Base-by-base conservation (phyloP, 805 yeast genomes). In the Wickerhamomyces alni region DNA sequence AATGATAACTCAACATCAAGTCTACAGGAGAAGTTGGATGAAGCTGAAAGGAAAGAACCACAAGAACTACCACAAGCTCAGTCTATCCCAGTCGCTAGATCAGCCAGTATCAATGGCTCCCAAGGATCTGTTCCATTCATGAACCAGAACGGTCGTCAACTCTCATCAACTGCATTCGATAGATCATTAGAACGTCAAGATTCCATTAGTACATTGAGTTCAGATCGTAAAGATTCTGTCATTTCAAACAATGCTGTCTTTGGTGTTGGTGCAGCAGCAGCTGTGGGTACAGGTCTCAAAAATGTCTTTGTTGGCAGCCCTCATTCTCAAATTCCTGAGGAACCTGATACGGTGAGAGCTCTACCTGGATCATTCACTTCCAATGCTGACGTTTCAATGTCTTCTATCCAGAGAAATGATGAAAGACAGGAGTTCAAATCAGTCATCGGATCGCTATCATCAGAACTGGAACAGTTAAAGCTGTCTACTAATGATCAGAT, bases 401-500 rank as follows among this genome's bases (percentile, higher is more conserved):
- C n/a, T n/a, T n/a, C 24, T 21, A 21, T 21, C 9, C 24, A 21
- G 24, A 15, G 18, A 17, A 40, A 39, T 18, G 36, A 35, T 24
- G 58, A 53, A 24, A 51, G 43, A 35, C 47, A 48, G 29, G 52
- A 57, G 29, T 52, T 59, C 33, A 58, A 52, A 31, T 43, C 45
- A 35, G 33, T 66, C 10, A 51, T 66, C 17, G 51, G 55, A 17
- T 47, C 54, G 5, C 34, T 67, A 27, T 62, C 67, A 13, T 39
- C 42, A 17, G 70, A 67, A 38, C 44, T 68, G 30, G 55, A 58
- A 16, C 54, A 57, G 11, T 51, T 75, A 38, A 72, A 67, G 44
- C 17, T 47, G 3, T 68, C 68, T 32, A 71, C 77, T 45, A 69
- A 67, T 41, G 58, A 59, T 5, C 80, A 77, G 46, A 80, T 82